Conservation (phyloP, 208 protist genomes). For the Leishmania tarentolae region DNA sequence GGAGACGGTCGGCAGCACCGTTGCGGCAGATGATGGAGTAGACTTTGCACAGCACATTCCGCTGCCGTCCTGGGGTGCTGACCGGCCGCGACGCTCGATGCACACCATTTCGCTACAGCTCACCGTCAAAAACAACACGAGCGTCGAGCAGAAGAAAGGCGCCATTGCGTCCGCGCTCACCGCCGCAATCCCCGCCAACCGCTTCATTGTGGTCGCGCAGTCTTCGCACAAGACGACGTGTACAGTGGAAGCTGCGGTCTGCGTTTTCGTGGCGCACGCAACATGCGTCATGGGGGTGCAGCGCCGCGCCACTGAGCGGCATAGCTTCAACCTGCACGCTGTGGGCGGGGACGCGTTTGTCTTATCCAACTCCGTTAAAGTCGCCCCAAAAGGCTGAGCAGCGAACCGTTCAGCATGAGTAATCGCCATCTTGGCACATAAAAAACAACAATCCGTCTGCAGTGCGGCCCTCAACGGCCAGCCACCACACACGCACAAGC, state of each 20-base stretch:
- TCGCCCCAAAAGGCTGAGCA: constrained; percentile 6
- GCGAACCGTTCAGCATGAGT: background rate
- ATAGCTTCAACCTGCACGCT: constrained; percentile 73
- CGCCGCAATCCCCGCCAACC: constrained; percentile 67
- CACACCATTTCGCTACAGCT: constrained; percentile 60
- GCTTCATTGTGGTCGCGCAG: constrained; percentile 68
- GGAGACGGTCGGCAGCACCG: background rate
- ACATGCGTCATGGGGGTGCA: constrained; percentile 83
- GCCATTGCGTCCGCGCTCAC: constrained; percentile 47
- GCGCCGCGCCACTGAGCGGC: constrained; percentile 44
- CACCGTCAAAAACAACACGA: constrained; percentile 86
- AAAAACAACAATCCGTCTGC: background rate
- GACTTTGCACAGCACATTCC: constrained; percentile 25
- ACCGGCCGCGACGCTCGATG: constrained; percentile 32
- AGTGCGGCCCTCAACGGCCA: background rate
- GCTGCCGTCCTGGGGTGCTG: constrained; percentile 15
- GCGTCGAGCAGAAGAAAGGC: constrained; percentile 66
- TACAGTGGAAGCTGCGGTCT: constrained; percentile 42
- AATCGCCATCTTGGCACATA: background rate
- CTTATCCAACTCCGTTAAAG: constrained; percentile 44
- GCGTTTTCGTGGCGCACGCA: constrained; percentile 63
- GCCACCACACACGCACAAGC: too few relatives aligned
- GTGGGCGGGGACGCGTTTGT: constrained; percentile 58
- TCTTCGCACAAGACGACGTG: constrained; percentile 30
- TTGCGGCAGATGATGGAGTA: constrained; percentile 15